Evolutionary conservation across 352 stramenopile genomes (phyloP), one percentile per base, ranked within the genome.

Genomic region (Aphanomyces astaci): DNA sequence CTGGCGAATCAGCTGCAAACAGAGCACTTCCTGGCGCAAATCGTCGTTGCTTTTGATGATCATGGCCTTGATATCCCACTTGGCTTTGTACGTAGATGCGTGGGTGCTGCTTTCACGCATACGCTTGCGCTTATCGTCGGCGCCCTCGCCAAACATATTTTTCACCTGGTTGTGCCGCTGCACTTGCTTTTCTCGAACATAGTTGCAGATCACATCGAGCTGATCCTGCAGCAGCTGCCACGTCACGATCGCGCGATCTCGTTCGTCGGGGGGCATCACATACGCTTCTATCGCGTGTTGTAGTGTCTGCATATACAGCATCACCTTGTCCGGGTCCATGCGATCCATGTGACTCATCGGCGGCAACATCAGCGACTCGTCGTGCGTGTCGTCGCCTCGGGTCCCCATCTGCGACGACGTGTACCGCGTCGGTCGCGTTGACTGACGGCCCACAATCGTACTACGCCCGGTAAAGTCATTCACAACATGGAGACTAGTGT

Each of bases 21-120:
- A 96, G 67, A 98, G 95, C 54, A 97, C 90, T 81, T 99, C 96
- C 78, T 99, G 97, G 24, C 96, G 83, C 51, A 99, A 75, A 73
- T 99, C 96, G 70, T 99, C 97, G 72, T 99, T 98, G 9, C 90
- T 97, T 75, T 99, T 99, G 5, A 99, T 92, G 76, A 99, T 98
- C 51, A 98, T 93, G 31, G 88, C 87, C 11, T 90, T 81, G 46
- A 81, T 89, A 52, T 91, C 79, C 85, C 85, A 94, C 45, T 76
- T 72, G 7, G 62, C 70, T 0, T 74, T 79, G 36, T 57, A 64
- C 46, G 43, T 52, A 17, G 39, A 60, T 36, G 51, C 63, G 39
- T 46, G 19, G 40, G 32, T 57, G 13, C 81, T 90, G 36, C 72
- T 80, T 65, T 78, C 72, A 10, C 82, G 81, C 28, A 94, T 76